Conservation (phyloP, 1,284 basidiomycete species). For the Porodaedalea pini region DNA sequence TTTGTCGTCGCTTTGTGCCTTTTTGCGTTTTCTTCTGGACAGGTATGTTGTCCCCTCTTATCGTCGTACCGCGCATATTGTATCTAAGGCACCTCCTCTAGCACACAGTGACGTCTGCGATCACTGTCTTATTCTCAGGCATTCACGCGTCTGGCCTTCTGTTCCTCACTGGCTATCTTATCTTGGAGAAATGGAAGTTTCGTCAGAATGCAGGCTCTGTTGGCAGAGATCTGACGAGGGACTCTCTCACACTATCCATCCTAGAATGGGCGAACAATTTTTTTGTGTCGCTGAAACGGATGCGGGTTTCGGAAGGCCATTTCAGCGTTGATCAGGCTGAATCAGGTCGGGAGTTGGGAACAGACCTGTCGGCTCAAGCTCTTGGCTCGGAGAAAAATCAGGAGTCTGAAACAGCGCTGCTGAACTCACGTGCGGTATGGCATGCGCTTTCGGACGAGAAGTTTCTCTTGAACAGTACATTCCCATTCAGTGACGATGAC, state of each 20-base stretch:
- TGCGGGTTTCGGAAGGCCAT: too few species aligned
- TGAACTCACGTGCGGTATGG: not conserved
- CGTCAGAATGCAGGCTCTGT: not conserved
- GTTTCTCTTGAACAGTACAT: not conserved
- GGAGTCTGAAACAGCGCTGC: not conserved
- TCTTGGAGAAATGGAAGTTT: constrained; percentile 8
- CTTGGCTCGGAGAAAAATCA: not conserved
- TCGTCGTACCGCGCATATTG: too few species aligned
- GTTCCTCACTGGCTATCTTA: not conserved
- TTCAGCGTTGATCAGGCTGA: too few species aligned
- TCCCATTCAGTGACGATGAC: not conserved
- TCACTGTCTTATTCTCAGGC: not conserved
- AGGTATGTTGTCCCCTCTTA: too few species aligned
- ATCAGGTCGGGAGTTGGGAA: too few species aligned
- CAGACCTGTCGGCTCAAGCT: too few species aligned
- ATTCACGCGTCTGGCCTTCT: constrained; percentile 1
- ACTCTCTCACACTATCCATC: not conserved
- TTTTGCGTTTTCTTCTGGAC: not conserved
- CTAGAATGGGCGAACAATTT: not conserved
- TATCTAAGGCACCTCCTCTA: not conserved
- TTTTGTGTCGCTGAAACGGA: too few species aligned
- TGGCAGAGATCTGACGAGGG: not conserved
- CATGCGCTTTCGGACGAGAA: constrained; percentile 3
- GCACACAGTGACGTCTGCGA: not conserved
- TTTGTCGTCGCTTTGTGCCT: constrained; percentile 4